Conservation (phyloP, 2,329 filamentous ascomycete genomes). For the Fusarium virguliforme region DNA sequence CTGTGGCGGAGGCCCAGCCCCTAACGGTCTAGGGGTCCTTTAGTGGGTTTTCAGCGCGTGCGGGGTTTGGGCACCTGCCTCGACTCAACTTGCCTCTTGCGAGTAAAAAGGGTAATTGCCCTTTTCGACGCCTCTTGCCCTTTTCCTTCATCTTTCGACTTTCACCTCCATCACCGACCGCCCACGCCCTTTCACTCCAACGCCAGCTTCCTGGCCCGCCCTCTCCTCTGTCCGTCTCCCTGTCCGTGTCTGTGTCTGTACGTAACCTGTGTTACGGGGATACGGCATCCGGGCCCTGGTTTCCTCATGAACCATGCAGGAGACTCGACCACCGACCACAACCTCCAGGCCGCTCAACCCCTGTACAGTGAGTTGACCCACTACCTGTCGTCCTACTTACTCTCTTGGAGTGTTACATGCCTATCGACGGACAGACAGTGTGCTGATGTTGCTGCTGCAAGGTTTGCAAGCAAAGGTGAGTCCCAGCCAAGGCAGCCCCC, state of each 20-base stretch:
- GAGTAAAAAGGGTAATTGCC: constrained; percentile 40
- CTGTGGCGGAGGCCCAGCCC: not conserved
- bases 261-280: not conserved
- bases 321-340: constrained; percentile 26
- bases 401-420: not conserved
- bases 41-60: constrained; percentile 12
- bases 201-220: constrained; percentile 2
- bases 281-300: constrained; percentile 18
- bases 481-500: constrained; percentile 21
- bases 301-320: constrained; percentile 40
- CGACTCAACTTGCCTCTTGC: constrained; percentile 24
- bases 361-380: constrained; percentile 39
- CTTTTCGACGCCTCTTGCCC: constrained; percentile 21
- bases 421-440: not conserved
- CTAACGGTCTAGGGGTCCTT: not conserved
- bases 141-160: constrained; percentile 19
- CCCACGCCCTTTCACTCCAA: constrained; percentile 7
- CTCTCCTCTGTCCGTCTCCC: constrained; percentile 9
- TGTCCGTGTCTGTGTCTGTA: not conserved
- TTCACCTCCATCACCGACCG: constrained; percentile 17
- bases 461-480: constrained; percentile 48
- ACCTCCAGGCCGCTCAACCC: constrained; percentile 44
- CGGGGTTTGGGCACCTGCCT: constrained; percentile 19
- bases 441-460: constrained; percentile 30
- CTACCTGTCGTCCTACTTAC: not conserved